Evolutionary conservation across 208 protist genomes (phyloP), one percentile per base, ranked within the genome.

Genomic region (Crithidia thermophila): DNA sequence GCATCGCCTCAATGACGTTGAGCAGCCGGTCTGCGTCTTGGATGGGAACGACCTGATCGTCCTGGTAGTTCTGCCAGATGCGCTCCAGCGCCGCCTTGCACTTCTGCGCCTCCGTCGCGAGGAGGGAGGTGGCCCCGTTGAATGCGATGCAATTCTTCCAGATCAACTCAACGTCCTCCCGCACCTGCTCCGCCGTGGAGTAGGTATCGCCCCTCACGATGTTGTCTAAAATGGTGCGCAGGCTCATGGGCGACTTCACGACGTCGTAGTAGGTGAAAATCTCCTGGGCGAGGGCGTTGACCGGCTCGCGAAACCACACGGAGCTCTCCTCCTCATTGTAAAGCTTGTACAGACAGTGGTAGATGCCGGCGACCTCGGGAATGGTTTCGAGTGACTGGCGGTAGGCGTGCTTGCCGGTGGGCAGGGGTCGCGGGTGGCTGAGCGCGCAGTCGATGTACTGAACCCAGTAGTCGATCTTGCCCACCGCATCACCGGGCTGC

Each of bases 331-430:
- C 85, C 58, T 90, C 80, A 16, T 64, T 84, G 77, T 95, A 95
- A 0, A 95, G 77, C 49, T 88, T 87, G 55, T 85, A 91, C 1
- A 94, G 59, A 63, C 83, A 89, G 53, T 90, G 74, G 57, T 94
- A 94, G 9, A 94, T 27, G 27, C 93, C 85, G 14, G 72, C 71
- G 23, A 94, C 47, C 34, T 91, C 84, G 11, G 77, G 77, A 25
- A 72, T 67, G 8, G 75, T 71, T 39, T 67, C 71, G 8, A 87
- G 64, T 20, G 80, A 74, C 28, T 70, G 63, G 13, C 72, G 65
- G 58, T 81, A 82, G 3, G 77, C 73, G 53, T 94, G 88, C 71
- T 80, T 85, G 59, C 83, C 85, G 13, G n/a, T 74, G 2, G 85
- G 88, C 9, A 91, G 67, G 37, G 86, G 85, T 0, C 61, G 45